phyloP scores from a whole-genome alignment of 2,329 filamentous ascomycete genomes.

The Cladosporium sphaerospermum region DNA sequence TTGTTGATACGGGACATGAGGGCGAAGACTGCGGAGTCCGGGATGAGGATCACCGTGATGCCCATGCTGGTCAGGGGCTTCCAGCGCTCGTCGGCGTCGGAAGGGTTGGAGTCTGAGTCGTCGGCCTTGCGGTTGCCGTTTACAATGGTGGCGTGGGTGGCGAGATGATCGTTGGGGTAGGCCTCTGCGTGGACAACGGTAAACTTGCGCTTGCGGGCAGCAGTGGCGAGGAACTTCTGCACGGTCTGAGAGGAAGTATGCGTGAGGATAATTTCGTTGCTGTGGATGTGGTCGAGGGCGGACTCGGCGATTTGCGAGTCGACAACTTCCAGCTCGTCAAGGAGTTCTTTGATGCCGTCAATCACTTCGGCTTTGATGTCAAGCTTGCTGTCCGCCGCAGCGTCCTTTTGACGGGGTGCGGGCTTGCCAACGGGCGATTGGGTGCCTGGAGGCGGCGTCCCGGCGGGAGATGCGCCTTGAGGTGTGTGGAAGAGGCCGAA shows the following conservation, averaged over 20 bases:
- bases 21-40: conserved; percentile 79
- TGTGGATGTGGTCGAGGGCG: conserved; percentile 86
- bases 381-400: conserved; percentile 35
- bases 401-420: conserved; percentile 32
- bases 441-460: conserved; percentile 45
- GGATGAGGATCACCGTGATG: conserved; percentile 75
- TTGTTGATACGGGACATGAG: conserved; percentile 96
- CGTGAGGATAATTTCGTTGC: conserved; percentile 85
- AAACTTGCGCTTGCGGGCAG: conserved; percentile 83
- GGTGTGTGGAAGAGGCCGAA: conserved; percentile 79
- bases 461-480: conserved; percentile 38
- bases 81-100: conserved; percentile 50
- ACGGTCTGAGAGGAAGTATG: conserved; percentile 81
- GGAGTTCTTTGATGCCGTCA: conserved; percentile 89
- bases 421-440: conserved; percentile 20
- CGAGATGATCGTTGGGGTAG: conserved; percentile 61
- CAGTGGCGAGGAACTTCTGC: conserved; percentile 81
- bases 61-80: conserved; percentile 74
- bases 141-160: conserved; percentile 55
- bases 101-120: conserved; percentile 33
- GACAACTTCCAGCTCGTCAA: conserved; percentile 87
- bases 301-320: conserved; percentile 89
- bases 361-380: conserved; percentile 86
- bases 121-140: conserved; percentile 46
- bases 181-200: conserved; percentile 79